phyloP scores from a whole-genome alignment of 2,329 filamentous ascomycete genomes.

The Colletotrichum shisoi region DNA sequence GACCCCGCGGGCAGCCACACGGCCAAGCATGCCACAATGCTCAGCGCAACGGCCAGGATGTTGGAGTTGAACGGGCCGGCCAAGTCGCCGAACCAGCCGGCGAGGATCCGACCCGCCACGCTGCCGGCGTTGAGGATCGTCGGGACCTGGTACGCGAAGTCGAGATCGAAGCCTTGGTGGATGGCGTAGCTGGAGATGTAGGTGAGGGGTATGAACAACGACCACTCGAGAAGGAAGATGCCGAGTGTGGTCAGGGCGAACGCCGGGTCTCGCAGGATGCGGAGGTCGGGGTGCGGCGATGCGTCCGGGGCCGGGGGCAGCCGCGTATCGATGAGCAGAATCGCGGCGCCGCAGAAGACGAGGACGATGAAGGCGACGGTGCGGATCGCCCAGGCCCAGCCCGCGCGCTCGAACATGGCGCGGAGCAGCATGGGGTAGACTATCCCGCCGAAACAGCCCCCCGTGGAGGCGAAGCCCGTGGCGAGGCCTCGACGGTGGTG shows the following conservation, averaged over 20 bases:
- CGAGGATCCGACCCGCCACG: conserved; percentile 78
- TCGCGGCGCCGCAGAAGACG: conserved; percentile 54
- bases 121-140: conserved; percentile 84
- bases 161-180: conserved; percentile 65
- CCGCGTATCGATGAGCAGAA: conserved; percentile 62
- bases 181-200: conserved; percentile 82
- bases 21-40: conserved; percentile 68
- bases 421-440: conserved; percentile 66
- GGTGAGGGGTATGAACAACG: conserved; percentile 79
- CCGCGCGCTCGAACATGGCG: conserved; percentile 10
- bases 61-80: conserved; percentile 88
- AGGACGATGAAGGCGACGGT: conserved; percentile 59
- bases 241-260: conserved; percentile 71
- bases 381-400: conserved; percentile 56
- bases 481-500: conserved; percentile 75
- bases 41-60: conserved; percentile 71
- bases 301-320: conserved; percentile 67
- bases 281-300: conserved; percentile 67
- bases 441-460: conserved; percentile 74
- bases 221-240: conserved; percentile 77
- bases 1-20: conserved; percentile 77
- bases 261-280: conserved; percentile 67
- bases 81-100: conserved; percentile 79
- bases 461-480: conserved; percentile 81
- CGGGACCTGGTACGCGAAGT: conserved; percentile 78